phyloP scores from a whole-genome alignment of 2,329 filamentous ascomycete genomes.

The Hymenoscyphus occultus region DNA sequence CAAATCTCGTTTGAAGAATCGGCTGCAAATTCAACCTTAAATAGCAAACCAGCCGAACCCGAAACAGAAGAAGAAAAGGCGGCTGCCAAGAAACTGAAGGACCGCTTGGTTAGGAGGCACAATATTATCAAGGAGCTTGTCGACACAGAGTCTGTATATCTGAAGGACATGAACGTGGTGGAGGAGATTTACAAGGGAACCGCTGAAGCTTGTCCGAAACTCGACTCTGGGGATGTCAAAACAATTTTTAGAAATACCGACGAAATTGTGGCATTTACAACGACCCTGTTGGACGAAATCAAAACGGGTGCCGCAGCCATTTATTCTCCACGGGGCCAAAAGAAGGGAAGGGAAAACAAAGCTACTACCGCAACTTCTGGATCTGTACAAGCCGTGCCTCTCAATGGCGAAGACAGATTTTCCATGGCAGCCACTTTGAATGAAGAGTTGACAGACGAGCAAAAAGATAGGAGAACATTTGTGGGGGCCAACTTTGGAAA shows the following conservation, averaged over 20 bases:
- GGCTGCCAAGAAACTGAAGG: conserved; percentile 55
- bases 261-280: conserved; percentile 84
- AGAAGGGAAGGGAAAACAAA: conserved; percentile 42
- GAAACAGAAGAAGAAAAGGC: conserved; percentile 39
- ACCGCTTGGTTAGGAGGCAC: conserved; percentile 74
- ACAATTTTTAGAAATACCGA: conserved; percentile 90
- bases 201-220: conserved; percentile 73
- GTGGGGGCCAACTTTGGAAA: conserved; percentile 34
- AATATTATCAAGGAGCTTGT: conserved; percentile 88
- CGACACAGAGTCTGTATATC: conserved; percentile 87
- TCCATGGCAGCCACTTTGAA: conserved; percentile 28
- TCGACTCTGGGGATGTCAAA: conserved; percentile 81
- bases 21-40: conserved; percentile 13
- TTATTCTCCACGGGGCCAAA: conserved; percentile 58
- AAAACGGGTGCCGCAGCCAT: conserved; percentile 77
- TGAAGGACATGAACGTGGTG: conserved; percentile 94
- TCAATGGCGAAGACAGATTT: conserved; percentile 22
- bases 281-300: conserved; percentile 72
- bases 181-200: conserved; percentile 98
- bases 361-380: conserved; percentile 16
- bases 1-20: conserved; percentile 32
- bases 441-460: conserved; percentile 27
- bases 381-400: conserved; percentile 12
- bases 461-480: conserved; percentile 34
- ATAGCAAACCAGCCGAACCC: conserved; percentile 5